Evolutionary conservation across 371 early-diverging fungal species (phyloP).

Genomic region (Nosema bombycis): DNA sequence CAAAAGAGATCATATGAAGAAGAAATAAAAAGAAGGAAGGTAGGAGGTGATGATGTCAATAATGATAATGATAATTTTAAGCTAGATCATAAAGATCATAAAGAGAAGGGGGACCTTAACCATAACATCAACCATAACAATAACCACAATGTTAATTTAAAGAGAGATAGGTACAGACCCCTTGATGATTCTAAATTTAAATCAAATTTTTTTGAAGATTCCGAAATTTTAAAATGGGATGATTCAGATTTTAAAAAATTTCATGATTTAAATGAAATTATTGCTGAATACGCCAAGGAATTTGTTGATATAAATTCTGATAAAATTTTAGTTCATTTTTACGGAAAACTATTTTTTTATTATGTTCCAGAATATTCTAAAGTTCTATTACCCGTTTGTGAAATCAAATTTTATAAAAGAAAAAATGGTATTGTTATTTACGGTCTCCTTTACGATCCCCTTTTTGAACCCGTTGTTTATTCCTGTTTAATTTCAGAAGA

Average conservation of each 20-base stretch:
- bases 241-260: not conserved
- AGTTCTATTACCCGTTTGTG: conserved; percentile 37
- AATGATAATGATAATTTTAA: not conserved
- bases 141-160: too few species aligned
- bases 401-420: conserved; percentile 48
- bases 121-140: too few species aligned
- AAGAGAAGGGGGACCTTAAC: not conserved
- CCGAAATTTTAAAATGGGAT: not conserved
- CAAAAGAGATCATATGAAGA: not conserved
- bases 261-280: conserved; percentile 3
- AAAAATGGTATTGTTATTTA: conserved; percentile 35
- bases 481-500: conserved; percentile 32
- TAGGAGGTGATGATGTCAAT: not conserved
- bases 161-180: not conserved
- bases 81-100: not conserved
- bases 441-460: conserved; percentile 45
- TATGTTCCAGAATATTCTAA: conserved; percentile 24
- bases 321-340: not conserved
- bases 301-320: conserved; percentile 32
- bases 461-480: conserved; percentile 41
- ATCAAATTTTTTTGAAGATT: not conserved
- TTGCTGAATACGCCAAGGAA: conserved; percentile 21
- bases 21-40: not conserved
- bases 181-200: not conserved
- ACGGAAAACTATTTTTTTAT: conserved; percentile 31